Evolutionary conservation across 2,329 filamentous ascomycete genomes (phyloP).

Genomic region (Hypomyces perniciosus): DNA sequence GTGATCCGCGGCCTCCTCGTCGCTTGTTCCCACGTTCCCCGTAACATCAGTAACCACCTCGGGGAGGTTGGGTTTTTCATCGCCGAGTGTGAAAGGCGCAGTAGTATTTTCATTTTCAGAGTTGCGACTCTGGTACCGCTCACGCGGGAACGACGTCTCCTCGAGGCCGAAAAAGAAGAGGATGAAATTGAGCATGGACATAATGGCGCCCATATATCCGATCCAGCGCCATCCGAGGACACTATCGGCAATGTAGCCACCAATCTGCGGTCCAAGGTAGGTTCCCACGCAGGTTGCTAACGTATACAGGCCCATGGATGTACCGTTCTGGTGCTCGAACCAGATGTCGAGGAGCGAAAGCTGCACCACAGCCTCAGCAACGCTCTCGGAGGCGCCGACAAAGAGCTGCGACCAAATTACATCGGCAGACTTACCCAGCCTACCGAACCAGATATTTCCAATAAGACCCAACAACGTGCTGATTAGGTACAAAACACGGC

Average conservation of each 20-base stretch:
- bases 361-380: slow-evolving; percentile 51
- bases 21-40: slow-evolving; percentile 3
- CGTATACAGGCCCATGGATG: slow-evolving; percentile 49
- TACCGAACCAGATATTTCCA: slow-evolving; percentile 49
- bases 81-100: background rate
- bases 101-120: background rate
- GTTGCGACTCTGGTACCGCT: slow-evolving; percentile 15
- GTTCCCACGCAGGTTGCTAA: slow-evolving; percentile 51
- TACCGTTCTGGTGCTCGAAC: slow-evolving; percentile 51
- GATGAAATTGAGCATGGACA: slow-evolving; percentile 40
- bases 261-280: slow-evolving; percentile 48
- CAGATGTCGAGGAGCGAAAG: slow-evolving; percentile 52
- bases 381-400: slow-evolving; percentile 50
- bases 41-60: slow-evolving; percentile 12
- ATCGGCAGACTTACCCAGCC: slow-evolving; percentile 35
- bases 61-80: background rate
- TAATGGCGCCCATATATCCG: slow-evolving; percentile 44
- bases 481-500: slow-evolving; percentile 48
- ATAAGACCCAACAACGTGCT: slow-evolving; percentile 43
- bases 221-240: slow-evolving; percentile 50
- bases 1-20: slow-evolving; percentile 14
- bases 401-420: slow-evolving; percentile 52
- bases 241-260: slow-evolving; percentile 42
- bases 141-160: slow-evolving; percentile 45
- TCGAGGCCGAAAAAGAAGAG: slow-evolving; percentile 47